Evolutionary conservation across 148 eudicot genomes (phyloP), one percentile per base, ranked within the genome.

Genomic region (Dianthus caryophyllus): DNA sequence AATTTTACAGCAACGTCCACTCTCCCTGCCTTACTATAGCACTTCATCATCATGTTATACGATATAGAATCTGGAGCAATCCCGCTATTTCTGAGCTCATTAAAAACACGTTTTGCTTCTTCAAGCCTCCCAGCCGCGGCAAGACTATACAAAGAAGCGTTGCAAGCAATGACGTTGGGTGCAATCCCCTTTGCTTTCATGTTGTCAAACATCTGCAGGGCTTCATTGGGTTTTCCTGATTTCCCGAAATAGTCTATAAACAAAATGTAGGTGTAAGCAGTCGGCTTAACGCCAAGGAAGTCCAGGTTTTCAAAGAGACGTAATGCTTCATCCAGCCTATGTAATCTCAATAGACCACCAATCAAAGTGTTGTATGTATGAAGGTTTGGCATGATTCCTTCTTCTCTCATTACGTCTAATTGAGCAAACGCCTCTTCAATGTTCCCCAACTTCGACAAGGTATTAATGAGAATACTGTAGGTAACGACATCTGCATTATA

Each of bases 31-130:
- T 85, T 84, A 79, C 83, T 81, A 66, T 88, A 88, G 76, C 96
- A 86, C 78, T 90, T 94, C 86, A 94, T 90, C 96, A 94, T 86
- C 90, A 90, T 86, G 80, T 90, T 88, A 70, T 88, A 94, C 64
- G 96, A 88, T 64, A 94, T 85, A 54, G 96, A 80, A 80, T 94
- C 97, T 21, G 97, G 97, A 69, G 78, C 85, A 63, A 90, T 77
- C 50, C 96, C 98, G 75, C 82, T 83, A 47, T 69, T 74, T 65
- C 65, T 78, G 9, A 94, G 83, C 43, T 83, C 97, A 68, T 81
- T 65, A 65, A 94, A 88, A 60, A 90, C 80, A 57, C 67, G 66
- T 71, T 82, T 86, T 20, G 95, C 97, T 76, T 90, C 92, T 68
- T 78, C 71, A 67, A 94, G 86, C 83, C 83, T 83, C 63, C 96